Conservation (phyloP, 371 early-diverging fungal species). For the Syncephalis plumigaleata region DNA sequence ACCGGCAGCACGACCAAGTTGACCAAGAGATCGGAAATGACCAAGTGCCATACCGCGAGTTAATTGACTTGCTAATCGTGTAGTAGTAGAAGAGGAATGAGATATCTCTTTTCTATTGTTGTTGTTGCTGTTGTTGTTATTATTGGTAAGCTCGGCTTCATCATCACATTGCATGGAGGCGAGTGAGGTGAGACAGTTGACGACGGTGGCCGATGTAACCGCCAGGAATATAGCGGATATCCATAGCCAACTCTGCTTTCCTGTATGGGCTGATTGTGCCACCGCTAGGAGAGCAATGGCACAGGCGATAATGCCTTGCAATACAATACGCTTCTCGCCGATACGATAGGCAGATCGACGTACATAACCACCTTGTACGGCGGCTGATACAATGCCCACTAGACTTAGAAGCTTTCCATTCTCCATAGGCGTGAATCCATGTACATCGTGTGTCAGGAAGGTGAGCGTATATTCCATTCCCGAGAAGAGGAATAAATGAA, state of each 20-base stretch:
- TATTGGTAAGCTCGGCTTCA: conserved; percentile 5
- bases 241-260: conserved; percentile 9
- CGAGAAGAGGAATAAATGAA: conserved; percentile 79
- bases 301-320: conserved; percentile 65
- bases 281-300: conserved; percentile 45
- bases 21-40: conserved; percentile 73
- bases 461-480: conserved; percentile 97
- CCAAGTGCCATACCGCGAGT: conserved; percentile 64
- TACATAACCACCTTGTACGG: conserved; percentile 88
- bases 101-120: too few relatives aligned
- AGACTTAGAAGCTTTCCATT: conserved; percentile 80
- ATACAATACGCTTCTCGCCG: conserved; percentile 47
- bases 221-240: conserved; percentile 61
- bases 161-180: conserved; percentile 37
- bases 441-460: conserved; percentile 83
- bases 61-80: conserved; percentile 9
- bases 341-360: conserved; percentile 49
- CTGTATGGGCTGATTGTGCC: conserved; percentile 18
- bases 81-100: too few relatives aligned
- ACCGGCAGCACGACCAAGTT: conserved; percentile 81
- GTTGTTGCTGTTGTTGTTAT: background rate
- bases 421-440: conserved; percentile 66
- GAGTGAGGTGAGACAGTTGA: conserved; percentile 71
- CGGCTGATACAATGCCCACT: conserved; percentile 73
- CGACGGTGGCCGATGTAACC: conserved; percentile 85